Evolutionary conservation across 1,284 basidiomycete species (phyloP).

Genomic region (Inonotus hispidus): DNA sequence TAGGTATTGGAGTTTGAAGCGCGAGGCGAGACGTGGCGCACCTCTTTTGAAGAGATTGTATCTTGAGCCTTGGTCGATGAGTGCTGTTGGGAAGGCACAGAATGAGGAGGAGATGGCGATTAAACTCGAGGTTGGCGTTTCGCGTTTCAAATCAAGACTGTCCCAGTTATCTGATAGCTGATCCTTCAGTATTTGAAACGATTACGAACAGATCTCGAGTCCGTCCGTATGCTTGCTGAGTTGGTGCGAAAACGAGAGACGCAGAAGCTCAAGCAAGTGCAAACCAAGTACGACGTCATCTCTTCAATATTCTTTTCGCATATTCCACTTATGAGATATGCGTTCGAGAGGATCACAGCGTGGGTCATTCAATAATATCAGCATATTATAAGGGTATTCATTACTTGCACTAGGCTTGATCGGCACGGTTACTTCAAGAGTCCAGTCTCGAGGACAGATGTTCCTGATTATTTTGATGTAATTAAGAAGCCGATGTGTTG

Average conservation of each 20-base stretch:
- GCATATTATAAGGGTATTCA: background rate
- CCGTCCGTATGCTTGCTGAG: slow-evolving; percentile 67
- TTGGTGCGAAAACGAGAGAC: slow-evolving; percentile 79
- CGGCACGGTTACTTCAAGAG: slow-evolving; percentile 70
- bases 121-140: slow-evolving; percentile 69
- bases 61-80: slow-evolving; percentile 96
- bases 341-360: slow-evolving; percentile 69
- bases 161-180: slow-evolving; percentile 15
- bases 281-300: slow-evolving; percentile 67
- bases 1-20: slow-evolving; percentile 95
- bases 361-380: slow-evolving; percentile 34
- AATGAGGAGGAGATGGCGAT: slow-evolving; percentile 80
- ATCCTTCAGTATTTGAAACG: slow-evolving; percentile 56
- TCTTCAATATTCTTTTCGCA: slow-evolving; percentile 64
- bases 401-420: slow-evolving; percentile 59
- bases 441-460: slow-evolving; percentile 74
- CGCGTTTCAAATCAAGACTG: background rate
- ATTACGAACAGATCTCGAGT: slow-evolving; percentile 76
- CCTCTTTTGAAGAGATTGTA: slow-evolving; percentile 92
- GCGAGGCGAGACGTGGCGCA: slow-evolving; percentile 89
- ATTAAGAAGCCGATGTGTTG: slow-evolving; percentile 90
- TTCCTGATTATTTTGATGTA: slow-evolving; percentile 91
- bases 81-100: slow-evolving; percentile 49
- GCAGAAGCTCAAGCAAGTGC: slow-evolving; percentile 73
- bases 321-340: slow-evolving; percentile 52